Conservation (phyloP, 169 alveolate species). For the Plasmodium vivax region DNA sequence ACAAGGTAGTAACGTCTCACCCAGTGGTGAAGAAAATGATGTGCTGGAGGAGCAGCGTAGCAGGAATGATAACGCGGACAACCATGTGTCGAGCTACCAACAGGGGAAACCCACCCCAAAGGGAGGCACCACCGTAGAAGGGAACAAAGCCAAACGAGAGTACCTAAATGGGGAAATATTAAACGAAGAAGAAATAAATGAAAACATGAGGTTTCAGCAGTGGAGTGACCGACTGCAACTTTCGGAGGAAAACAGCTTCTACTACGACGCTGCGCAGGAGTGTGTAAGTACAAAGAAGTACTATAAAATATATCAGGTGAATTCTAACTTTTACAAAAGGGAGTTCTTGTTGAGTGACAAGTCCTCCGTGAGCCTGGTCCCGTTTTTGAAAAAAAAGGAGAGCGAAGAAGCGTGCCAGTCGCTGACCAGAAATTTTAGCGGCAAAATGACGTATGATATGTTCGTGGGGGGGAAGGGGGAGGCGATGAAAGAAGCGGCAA, state of each 20-base stretch:
- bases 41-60: neutral
- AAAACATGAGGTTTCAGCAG: conserved; percentile 69
- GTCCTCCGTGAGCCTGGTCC: conserved; percentile 6
- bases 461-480: neutral
- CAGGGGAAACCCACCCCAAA: neutral
- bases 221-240: conserved; percentile 48
- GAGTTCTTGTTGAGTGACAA: neutral
- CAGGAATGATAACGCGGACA: neutral
- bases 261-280: conserved; percentile 31
- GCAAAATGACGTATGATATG: conserved; percentile 36
- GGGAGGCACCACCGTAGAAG: neutral
- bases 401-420: conserved; percentile 12
- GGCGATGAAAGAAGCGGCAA: neutral
- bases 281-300: conserved; percentile 50
- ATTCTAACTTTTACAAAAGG: conserved; percentile 27
- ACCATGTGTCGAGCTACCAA: neutral
- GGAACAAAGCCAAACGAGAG: neutral
- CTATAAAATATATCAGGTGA: conserved; percentile 52
- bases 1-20: neutral
- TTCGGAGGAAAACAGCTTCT: conserved; percentile 7
- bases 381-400: conserved; percentile 17
- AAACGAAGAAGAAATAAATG: conserved; percentile 71
- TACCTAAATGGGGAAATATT: conserved; percentile 64
- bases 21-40: neutral
- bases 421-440: conserved; percentile 1